These are phyloP conservation scores for Ascosphaera acerosa DNA, from an alignment of 2,329 filamentous ascomycete genomes.

Conservation along the genomic window DNA sequence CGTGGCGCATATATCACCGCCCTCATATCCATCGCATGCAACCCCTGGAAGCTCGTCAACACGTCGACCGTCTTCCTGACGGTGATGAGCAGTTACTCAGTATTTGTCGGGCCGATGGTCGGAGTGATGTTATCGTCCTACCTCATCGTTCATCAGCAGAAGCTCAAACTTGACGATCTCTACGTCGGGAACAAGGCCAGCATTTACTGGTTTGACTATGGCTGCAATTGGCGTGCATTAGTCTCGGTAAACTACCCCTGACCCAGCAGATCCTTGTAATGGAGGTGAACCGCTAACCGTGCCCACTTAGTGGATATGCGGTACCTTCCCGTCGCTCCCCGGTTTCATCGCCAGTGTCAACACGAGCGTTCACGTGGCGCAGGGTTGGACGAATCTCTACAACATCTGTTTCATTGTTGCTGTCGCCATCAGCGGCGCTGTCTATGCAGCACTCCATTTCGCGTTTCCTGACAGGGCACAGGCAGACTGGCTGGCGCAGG, in stretches of 20 bases:
- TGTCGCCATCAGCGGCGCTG: conserved; percentile 5
- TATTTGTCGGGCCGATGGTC: conserved; percentile 21
- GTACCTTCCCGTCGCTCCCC: conserved; percentile 18
- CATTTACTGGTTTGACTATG: conserved; percentile 9
- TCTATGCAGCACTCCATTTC: conserved; percentile 6
- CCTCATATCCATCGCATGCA: conserved; percentile 10
- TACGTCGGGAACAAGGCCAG: conserved; percentile 14
- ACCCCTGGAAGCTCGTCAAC: conserved; percentile 27
- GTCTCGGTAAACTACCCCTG: conserved; percentile 3
- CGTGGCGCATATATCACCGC: conserved; percentile 24
- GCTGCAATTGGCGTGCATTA: conserved; percentile 8
- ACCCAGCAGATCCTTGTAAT: not conserved
- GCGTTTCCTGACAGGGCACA: conserved; percentile 4
- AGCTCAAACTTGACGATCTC: conserved; percentile 19
- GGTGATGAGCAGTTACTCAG: conserved; percentile 21
- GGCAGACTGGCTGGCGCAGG: not conserved
- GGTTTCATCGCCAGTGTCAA: conserved; percentile 21
- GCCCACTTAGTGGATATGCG: conserved; percentile 17
- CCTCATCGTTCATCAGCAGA: conserved; percentile 15
- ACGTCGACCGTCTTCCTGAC: conserved; percentile 23
- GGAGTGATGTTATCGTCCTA: conserved; percentile 24
- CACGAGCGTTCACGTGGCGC: conserved; percentile 11
- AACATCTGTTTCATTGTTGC: conserved; percentile 8
- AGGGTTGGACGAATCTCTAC: conserved; percentile 13
- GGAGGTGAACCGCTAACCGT: not conserved